Percentiles rank a stretch among this genome's conserved stretches.
These are phyloP conservation scores for Fusarium burgessii DNA, from an alignment of 2,329 filamentous ascomycete species.

Conservation along the genomic window DNA sequence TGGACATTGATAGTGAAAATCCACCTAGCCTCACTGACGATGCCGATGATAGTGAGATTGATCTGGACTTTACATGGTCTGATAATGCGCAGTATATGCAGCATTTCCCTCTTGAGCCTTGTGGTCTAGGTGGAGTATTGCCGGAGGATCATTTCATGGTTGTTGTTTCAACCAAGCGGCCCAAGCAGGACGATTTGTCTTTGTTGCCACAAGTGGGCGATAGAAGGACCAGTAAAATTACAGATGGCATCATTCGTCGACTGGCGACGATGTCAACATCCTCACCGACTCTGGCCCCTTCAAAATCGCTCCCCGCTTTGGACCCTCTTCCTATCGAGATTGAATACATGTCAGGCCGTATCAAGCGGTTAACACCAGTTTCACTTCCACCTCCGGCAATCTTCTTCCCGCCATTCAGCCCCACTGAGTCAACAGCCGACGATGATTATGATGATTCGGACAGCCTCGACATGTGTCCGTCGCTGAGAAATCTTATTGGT, in stretches of 20 bases:
- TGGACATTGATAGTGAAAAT: conserved; percentile 47
- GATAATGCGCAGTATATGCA: conserved; percentile 55
- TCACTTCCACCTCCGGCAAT: conserved; percentile 65
- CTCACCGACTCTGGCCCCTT: conserved; percentile 46
- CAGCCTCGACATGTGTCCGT: conserved; percentile 47
- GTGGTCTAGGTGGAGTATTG: conserved; percentile 68
- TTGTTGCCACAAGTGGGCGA: background rate
- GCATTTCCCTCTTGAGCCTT: conserved; percentile 63
- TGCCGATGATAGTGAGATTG: conserved; percentile 55
- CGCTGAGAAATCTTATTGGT: conserved; percentile 49
- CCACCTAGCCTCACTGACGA: conserved; percentile 52
- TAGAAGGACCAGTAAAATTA: conserved; percentile 47
- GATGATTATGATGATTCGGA: conserved; percentile 48
- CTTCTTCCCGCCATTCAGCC: conserved; percentile 63
- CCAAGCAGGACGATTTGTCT: conserved; percentile 46
- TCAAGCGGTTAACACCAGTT: conserved; percentile 60
- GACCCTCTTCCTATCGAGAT: conserved; percentile 52
- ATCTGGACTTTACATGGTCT: conserved; percentile 62
- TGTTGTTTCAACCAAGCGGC: conserved; percentile 63
- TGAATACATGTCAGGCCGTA: conserved; percentile 58
- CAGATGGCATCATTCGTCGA: conserved; percentile 57
- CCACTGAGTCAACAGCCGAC: conserved; percentile 53
- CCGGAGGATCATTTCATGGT: conserved; percentile 75
- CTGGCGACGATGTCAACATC: conserved; percentile 58
- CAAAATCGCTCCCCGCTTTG: background rate